Evolutionary conservation across 129 eudicot genomes (phyloP).

Genomic region (Gnaphalium uliginosum): DNA sequence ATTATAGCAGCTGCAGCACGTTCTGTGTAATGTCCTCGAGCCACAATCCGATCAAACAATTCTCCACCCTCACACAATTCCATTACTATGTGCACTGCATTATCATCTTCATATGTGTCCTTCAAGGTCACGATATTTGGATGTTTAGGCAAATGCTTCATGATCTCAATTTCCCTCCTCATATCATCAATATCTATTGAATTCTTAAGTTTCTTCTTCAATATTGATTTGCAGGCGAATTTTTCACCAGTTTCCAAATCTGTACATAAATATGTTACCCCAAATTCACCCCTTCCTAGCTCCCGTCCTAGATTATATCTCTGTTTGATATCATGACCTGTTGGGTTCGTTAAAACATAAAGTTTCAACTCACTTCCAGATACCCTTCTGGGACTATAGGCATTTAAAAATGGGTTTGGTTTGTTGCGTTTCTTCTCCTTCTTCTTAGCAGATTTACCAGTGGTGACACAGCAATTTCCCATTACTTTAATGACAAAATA

Average conservation of each 20-base stretch:
- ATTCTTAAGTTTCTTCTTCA: slow-evolving; percentile 77
- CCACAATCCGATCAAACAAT: slow-evolving; percentile 76
- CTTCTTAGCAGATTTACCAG: slow-evolving; percentile 43
- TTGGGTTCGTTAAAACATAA: slow-evolving; percentile 57
- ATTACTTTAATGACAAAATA: slow-evolving; percentile 33
- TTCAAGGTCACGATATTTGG: slow-evolving; percentile 65
- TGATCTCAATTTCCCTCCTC: slow-evolving; percentile 75
- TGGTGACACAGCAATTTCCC: slow-evolving; percentile 74
- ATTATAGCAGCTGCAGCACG: slow-evolving; percentile 71
- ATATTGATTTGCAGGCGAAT: slow-evolving; percentile 76
- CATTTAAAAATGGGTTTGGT: slow-evolving; percentile 56
- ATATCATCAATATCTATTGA: slow-evolving; percentile 81
- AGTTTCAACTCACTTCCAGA: slow-evolving; percentile 41
- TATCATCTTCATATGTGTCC: slow-evolving; percentile 76
- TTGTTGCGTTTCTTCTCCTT: slow-evolving; percentile 40
- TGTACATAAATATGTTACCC: slow-evolving; percentile 79
- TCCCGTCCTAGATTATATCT: slow-evolving; percentile 65
- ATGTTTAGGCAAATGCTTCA: slow-evolving; percentile 79
- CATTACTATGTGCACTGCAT: slow-evolving; percentile 79
- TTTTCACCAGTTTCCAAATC: slow-evolving; percentile 52
- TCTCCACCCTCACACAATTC: slow-evolving; percentile 90
- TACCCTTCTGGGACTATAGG: slow-evolving; percentile 41
- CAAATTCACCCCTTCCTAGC: slow-evolving; percentile 84
- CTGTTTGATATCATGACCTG: slow-evolving; percentile 50
- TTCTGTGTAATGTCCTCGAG: slow-evolving; percentile 84